A percentile compares a stretch with the other conserved stretches of the same genome.
phyloP scores from a whole-genome alignment of 106 monocot genomes.

The Dioscorea alata region DNA sequence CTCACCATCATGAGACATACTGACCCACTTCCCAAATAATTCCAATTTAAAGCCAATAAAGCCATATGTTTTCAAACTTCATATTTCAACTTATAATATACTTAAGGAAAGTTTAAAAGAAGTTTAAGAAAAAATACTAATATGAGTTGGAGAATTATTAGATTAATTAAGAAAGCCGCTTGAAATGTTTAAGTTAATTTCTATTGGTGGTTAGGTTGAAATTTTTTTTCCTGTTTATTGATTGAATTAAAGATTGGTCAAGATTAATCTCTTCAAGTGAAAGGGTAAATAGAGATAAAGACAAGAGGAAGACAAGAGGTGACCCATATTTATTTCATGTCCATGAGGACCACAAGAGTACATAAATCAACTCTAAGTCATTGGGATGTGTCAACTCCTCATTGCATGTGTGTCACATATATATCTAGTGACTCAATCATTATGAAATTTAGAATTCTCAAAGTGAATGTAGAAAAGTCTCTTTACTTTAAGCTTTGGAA shows the following conservation, averaged over 20 bases:
- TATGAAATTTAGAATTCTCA: neutral
- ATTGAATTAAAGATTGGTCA: too few species aligned
- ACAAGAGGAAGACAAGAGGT: neutral
- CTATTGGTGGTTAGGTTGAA: too few species aligned
- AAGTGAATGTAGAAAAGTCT: neutral
- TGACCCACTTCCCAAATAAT: neutral
- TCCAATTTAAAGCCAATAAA: neutral
- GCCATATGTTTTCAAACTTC: too few species aligned
- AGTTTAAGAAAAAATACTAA: neutral
- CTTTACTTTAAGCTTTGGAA: neutral
- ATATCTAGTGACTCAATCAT: slow-evolving; percentile 4
- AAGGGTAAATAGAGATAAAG: neutral
- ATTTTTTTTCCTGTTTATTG: too few species aligned
- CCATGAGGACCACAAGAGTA: slow-evolving; percentile 1
- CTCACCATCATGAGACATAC: slow-evolving; percentile 10
- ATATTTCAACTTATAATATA: too few species aligned
- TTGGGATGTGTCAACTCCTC: slow-evolving; percentile 1
- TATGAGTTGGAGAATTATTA: too few species aligned
- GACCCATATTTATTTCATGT: neutral
- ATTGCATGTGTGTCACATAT: neutral
- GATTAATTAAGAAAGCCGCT: too few species aligned
- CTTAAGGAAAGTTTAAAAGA: neutral
- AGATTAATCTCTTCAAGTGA: too few species aligned
- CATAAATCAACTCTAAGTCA: neutral
- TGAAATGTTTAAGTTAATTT: too few species aligned